Evolutionary conservation across 805 yeast genomes (phyloP), one percentile per base, ranked within the genome.

Genomic region (Debaryomyces maramus): DNA sequence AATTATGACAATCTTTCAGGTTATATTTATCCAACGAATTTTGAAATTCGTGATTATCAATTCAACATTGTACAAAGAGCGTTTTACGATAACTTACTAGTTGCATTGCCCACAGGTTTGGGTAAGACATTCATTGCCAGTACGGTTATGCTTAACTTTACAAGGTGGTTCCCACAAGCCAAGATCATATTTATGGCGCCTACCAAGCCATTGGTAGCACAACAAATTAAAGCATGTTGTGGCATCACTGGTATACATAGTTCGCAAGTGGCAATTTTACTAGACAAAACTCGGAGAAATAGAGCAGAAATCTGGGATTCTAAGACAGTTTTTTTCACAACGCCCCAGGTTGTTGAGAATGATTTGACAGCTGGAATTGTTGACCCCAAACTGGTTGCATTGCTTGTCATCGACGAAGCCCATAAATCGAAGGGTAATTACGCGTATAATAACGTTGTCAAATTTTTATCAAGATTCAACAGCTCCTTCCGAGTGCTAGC

Each of bases 81-180:
- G 0, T 66, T 93, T 26, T 80, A 77, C 52, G 72, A 81, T 45
- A 93, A 93, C 55, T 58, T 84, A 3, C 67, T 93, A 17, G 91
- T 95, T 56, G 95, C 97, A 0, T 77, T 93, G 11, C 99, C 99
- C 0, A 93, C 99, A 0, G 99, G 99, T 49, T 71, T 90, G 59
- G 99, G 99, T 28, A 93, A 93, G 64, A 93, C 99, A 0, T 88
- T 93, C 48, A 89, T 93, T 55, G 98, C 99, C 1, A 82, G 95
- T 26, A 84, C 96, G 0, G 91, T 91, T 16, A 93, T 93, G 89
- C 71, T 89, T 40, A 93, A 93, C 57, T 93, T 76, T 63, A 81
- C 77, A 50, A 65, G 95, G 35, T 93, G 99, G 99, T 85, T 90
- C 15, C 77, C 77, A 11, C 59, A 64, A 4, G 80, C 88, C 2